phyloP scores from a whole-genome alignment of 768 basidiomycete species.

The Gyrodon lividus region DNA sequence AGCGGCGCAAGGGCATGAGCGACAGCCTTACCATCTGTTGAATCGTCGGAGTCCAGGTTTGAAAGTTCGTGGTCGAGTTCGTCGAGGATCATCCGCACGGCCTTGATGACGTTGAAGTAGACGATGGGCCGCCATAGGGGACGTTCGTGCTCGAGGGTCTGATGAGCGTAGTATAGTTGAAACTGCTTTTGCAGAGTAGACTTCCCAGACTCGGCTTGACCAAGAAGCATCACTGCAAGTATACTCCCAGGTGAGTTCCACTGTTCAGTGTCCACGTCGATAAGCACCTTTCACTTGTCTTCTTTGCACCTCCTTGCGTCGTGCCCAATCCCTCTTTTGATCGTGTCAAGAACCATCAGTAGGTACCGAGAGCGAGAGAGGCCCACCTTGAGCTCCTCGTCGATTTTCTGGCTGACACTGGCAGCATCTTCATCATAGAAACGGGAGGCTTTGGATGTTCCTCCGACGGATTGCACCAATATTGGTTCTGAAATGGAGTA shows the following conservation, averaged over 20 bases:
- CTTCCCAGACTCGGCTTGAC: constrained; percentile 81
- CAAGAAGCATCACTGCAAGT: constrained; percentile 63
- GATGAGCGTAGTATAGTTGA: constrained; percentile 75
- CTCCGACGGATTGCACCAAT: constrained; percentile 32
- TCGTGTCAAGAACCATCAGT: constrained; percentile 4
- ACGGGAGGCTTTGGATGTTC: constrained; percentile 29
- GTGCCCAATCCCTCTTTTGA: constrained; percentile 47
- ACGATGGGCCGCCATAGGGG: constrained; percentile 78
- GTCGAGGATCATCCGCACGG: constrained; percentile 69
- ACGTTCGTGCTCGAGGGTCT: constrained; percentile 66
- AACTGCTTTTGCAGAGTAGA: constrained; percentile 86
- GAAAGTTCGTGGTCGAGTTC: constrained; percentile 63
- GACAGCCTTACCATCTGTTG: constrained; percentile 32
- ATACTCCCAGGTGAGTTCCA: constrained; percentile 5
- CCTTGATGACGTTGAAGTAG: constrained; percentile 82
- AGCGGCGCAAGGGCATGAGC: constrained; percentile 32
- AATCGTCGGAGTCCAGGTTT: constrained; percentile 25
- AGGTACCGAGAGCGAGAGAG: not conserved
- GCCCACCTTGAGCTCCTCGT: constrained; percentile 54
- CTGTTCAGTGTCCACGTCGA: not conserved
- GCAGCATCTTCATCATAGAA: constrained; percentile 45
- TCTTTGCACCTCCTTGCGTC: constrained; percentile 44
- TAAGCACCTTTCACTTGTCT: constrained; percentile 54
- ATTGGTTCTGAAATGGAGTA: constrained; percentile 32
- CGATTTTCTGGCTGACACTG: constrained; percentile 50